Percentiles rank a stretch among this genome's conserved stretches.
Evolutionary conservation across 164 flowering plant genomes (phyloP).

Genomic region (Umbellularia californica): DNA sequence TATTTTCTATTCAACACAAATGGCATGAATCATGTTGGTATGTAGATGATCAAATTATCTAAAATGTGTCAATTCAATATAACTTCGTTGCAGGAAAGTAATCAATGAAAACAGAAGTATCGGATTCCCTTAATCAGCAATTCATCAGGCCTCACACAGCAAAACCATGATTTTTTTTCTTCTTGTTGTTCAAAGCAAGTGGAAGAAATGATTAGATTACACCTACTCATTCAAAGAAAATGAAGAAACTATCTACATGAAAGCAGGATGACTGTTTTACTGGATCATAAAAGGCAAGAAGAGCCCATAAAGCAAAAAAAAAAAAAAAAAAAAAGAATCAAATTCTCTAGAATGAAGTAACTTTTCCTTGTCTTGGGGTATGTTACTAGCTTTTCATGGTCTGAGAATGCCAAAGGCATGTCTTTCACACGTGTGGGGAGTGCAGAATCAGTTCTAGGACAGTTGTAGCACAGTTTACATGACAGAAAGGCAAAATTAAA

Average conservation of each 20-base stretch:
- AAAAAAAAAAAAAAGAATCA: neutral
- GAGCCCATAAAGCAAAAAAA: neutral
- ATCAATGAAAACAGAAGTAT: neutral
- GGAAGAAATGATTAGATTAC: neutral
- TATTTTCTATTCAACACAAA: neutral
- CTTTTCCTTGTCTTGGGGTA: constrained; percentile 9
- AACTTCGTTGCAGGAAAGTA: neutral
- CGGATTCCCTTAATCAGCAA: neutral
- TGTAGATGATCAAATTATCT: neutral
- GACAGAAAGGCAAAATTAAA: constrained; percentile 8
- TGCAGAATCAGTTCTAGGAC: constrained; percentile 31
- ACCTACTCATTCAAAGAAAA: constrained; percentile 9
- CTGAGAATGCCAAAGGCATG: constrained; percentile 34
- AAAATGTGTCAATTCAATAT: neutral
- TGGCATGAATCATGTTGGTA: neutral
- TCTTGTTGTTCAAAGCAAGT: neutral
- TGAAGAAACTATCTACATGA: constrained; percentile 1
- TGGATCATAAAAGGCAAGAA: constrained; percentile 5
- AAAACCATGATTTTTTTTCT: neutral
- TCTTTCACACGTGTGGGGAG: constrained; percentile 29
- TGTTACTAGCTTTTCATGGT: constrained; percentile 12
- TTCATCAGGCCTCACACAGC: neutral
- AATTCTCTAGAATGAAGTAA: neutral
- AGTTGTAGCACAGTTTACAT: constrained; percentile 20
- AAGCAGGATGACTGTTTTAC: neutral